These are phyloP conservation scores for Agaricales sp. DNA, from an alignment of 1,284 basidiomycete genomes.

Conservation along the genomic window DNA sequence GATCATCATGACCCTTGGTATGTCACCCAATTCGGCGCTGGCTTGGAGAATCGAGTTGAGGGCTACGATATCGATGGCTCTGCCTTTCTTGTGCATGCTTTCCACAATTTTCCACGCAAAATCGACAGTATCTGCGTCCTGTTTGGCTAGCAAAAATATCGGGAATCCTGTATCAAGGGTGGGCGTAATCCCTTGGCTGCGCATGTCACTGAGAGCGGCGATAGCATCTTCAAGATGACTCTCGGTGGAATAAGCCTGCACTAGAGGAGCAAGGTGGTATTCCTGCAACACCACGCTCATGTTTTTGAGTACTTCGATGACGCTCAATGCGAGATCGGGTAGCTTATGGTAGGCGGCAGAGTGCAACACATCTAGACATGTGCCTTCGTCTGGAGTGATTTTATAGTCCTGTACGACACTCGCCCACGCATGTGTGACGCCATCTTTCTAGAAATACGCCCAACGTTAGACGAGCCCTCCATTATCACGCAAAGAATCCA, in stretches of 20 bases:
- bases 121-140: slow-evolving; percentile 48
- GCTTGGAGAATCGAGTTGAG: slow-evolving; percentile 64
- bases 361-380: slow-evolving; percentile 58
- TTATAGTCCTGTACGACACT: slow-evolving; percentile 40
- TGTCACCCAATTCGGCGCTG: slow-evolving; percentile 47
- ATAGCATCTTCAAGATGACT: slow-evolving; percentile 50
- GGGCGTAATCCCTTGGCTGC: slow-evolving; percentile 33
- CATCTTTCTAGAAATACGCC: slow-evolving; percentile 51
- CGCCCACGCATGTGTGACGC: slow-evolving; percentile 55
- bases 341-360: slow-evolving; percentile 64
- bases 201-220: slow-evolving; percentile 43
- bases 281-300: slow-evolving; percentile 46
- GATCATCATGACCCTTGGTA: slow-evolving; percentile 69
- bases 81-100: slow-evolving; percentile 41
- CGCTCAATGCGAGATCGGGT: slow-evolving; percentile 58
- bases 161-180: slow-evolving; percentile 35
- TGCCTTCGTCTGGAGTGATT: slow-evolving; percentile 63
- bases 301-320: slow-evolving; percentile 41
- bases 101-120: slow-evolving; percentile 56
- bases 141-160: slow-evolving; percentile 39
- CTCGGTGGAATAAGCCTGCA: slow-evolving; percentile 47
- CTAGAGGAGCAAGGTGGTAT: slow-evolving; percentile 58
- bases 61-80: slow-evolving; percentile 42
- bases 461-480: slow-evolving; percentile 9
- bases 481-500: slow-evolving; percentile 11